Evolutionary conservation across 495 filamentous ascomycete genomes (phyloP), one percentile per base, ranked within the genome.

Genomic region (Aspergillus taichungensis): DNA sequence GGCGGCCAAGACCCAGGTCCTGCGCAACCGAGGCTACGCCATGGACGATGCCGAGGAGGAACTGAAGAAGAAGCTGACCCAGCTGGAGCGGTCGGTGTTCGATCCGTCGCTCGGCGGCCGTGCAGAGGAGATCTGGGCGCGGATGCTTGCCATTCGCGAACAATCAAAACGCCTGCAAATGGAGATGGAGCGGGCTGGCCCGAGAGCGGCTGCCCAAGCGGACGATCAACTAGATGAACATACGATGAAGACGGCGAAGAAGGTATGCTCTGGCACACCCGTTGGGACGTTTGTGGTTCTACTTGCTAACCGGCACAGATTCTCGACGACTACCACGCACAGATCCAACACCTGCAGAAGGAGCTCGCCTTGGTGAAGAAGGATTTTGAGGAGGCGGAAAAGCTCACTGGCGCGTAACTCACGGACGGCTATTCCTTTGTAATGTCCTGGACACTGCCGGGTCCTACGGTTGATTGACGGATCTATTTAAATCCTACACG

Each of bases 61-160:
- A 51, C 64, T 99, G 44, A 87, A 85, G 73, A 85, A 85, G 64
- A 89, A 92, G 64, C 72, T 99, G 30, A 56, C 79, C 37, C 66
- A 71, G 38, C 73, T 99, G 50, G 87, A 95, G 57, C 79, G 77
- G 51, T 66, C 64, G 12, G 77, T 91, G 11, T 83, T 84, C 43
- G 94, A 99, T 66, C 91, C 94, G 2, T 82, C 81, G 12, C 71
- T 95, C 37, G 82, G 74, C 40, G 90, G 88, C 5, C 71, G 89
- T 44, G 80, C 80, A 42, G 92, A 99, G 64, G 92, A 99, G 69
- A 85, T 99, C 40, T 99, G 92, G 92, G 94, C 92, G 31, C 73
- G 94, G 30, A 84, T 99, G 76, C 78, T 94, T 43, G 82, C 82
- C 24, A 78, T 96, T 31, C 72, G 87, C 52, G 87, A 91, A 49